Percentiles rank a stretch among this genome's conserved stretches.
These are phyloP conservation scores for Myxozyma monticola DNA, from an alignment of 805 yeast genomes.

Conservation along the genomic window DNA sequence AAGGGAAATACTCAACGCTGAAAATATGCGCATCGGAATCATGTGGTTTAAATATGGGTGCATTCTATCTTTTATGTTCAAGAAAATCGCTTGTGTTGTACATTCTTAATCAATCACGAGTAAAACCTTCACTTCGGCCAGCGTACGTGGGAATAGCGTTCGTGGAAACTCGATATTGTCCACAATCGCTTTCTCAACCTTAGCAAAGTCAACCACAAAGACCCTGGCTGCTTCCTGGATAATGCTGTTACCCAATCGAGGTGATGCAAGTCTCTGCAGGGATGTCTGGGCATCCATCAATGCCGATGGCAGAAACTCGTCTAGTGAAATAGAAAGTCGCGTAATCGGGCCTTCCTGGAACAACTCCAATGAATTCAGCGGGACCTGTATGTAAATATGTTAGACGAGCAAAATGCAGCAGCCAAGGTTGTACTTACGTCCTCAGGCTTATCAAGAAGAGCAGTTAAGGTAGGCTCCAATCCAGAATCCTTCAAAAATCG, in stretches of 20 bases:
- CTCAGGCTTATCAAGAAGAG: constrained; percentile 12
- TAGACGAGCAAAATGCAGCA: neutral
- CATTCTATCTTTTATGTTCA: too few species aligned
- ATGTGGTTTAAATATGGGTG: too few species aligned
- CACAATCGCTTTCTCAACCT: constrained; percentile 35
- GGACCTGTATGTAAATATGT: neutral
- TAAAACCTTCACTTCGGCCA: constrained; percentile 35
- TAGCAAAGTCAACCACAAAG: constrained; percentile 38
- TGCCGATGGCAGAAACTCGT: constrained; percentile 41
- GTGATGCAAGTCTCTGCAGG: constrained; percentile 39
- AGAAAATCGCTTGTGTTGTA: too few species aligned
- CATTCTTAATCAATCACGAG: constrained; percentile 31
- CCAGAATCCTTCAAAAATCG: constrained; percentile 19
- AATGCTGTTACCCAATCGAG: constrained; percentile 38
- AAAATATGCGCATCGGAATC: too few species aligned
- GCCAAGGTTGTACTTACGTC: neutral
- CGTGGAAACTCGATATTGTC: constrained; percentile 33
- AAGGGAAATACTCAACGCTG: too few species aligned
- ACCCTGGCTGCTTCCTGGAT: constrained; percentile 36
- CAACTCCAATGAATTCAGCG: constrained; percentile 2
- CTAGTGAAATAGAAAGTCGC: constrained; percentile 34
- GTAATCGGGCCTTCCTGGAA: constrained; percentile 17
- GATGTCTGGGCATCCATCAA: constrained; percentile 36
- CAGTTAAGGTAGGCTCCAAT: constrained; percentile 8
- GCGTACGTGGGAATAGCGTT: constrained; percentile 35